phyloP scores from a whole-genome alignment of 352 stramenopile genomes.

The Saprolegnia diclina region DNA sequence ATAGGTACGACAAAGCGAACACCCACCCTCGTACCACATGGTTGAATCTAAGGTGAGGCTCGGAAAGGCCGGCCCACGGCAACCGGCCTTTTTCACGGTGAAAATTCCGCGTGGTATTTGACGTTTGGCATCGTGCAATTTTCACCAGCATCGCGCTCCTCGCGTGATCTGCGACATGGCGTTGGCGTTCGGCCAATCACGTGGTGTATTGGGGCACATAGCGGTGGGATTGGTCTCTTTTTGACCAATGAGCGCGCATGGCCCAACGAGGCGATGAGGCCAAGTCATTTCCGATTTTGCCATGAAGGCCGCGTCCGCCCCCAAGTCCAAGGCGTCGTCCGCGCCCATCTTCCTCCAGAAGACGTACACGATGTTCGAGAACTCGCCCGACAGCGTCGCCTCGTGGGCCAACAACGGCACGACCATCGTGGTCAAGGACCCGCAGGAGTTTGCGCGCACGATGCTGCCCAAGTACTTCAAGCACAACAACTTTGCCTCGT shows the following conservation, averaged over 20 bases:
- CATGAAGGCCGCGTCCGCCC: not conserved
- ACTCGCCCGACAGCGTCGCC: conserved; percentile 63
- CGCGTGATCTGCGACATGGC: not conserved
- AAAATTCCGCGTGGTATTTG: too few species aligned
- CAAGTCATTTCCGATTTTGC: conserved; percentile 14
- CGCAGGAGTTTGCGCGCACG: conserved; percentile 85
- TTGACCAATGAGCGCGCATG: not conserved
- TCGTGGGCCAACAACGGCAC: conserved; percentile 73
- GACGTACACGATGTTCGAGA: conserved; percentile 92
- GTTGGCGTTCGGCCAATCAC: not conserved
- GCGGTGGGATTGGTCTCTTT: not conserved
- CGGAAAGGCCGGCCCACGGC: not conserved
- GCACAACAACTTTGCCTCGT: conserved; percentile 92
- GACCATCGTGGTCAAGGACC: conserved; percentile 90
- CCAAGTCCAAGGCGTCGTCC: conserved; percentile 15
- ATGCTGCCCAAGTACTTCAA: conserved; percentile 92
- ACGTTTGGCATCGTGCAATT: not conserved
- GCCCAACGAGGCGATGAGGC: not conserved
- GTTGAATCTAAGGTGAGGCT: conserved; percentile 15
- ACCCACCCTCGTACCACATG: not conserved
- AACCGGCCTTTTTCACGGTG: not conserved
- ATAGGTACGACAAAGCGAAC: conserved; percentile 8
- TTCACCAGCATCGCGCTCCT: not conserved
- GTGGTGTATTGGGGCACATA: not conserved
- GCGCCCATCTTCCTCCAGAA: conserved; percentile 88